Evolutionary conservation across 2,329 filamentous ascomycete species (phyloP).

Genomic region (Drechmeria coniospora): DNA sequence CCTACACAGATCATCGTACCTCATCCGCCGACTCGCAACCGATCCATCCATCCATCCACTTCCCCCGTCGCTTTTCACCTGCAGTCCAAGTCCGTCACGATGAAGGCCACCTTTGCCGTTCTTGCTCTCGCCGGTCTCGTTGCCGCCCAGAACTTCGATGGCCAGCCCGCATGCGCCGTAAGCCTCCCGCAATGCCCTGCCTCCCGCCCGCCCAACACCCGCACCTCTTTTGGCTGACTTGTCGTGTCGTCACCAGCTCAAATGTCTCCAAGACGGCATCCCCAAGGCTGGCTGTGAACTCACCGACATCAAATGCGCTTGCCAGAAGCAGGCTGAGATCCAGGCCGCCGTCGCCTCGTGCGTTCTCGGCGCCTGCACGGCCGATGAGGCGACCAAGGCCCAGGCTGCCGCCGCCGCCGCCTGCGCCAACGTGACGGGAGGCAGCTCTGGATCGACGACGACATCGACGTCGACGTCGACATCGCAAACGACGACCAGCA

Average conservation of each 20-base stretch:
- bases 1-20: no score
- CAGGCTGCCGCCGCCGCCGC: conserved; percentile 14
- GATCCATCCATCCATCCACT: conserved; percentile 1
- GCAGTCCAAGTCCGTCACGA: conserved; percentile 11
- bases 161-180: conserved; percentile 25
- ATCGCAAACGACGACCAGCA: no score
- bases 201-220: background rate
- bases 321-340: conserved; percentile 19
- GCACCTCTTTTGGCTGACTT: conserved; percentile 1
- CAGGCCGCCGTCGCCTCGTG: conserved; percentile 14
- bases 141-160: conserved; percentile 21
- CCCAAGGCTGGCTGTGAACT: conserved; percentile 19
- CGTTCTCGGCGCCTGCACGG: conserved; percentile 18
- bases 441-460: no score
- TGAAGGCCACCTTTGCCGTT: conserved; percentile 23
- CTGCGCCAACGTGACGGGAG: conserved; percentile 15
- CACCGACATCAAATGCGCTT: conserved; percentile 23
- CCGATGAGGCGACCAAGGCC: conserved; percentile 15
- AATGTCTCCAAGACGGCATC: conserved; percentile 21
- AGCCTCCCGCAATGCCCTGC: conserved; percentile 7
- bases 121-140: conserved; percentile 19
- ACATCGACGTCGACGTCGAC: no score
- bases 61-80: background rate
- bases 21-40: no score
- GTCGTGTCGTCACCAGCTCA: conserved; percentile 7